A percentile compares a stretch with the other conserved stretches of the same genome.
Conservation (phyloP, 2,329 filamentous ascomycete species). For the Periconia sp. region DNA sequence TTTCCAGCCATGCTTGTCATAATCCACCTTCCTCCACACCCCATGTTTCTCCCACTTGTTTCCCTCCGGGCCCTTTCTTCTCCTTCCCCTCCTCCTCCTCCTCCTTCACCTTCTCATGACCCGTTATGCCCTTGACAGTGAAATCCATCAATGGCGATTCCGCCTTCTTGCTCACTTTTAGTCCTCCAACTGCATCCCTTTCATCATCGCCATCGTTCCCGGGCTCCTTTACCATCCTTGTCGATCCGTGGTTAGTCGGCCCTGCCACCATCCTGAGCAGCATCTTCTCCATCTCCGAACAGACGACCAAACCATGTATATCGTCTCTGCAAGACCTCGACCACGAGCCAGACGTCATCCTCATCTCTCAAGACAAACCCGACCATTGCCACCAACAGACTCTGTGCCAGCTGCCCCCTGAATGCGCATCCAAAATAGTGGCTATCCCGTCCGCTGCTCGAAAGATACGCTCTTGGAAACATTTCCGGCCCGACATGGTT, state of each 20-base stretch:
- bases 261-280: constrained; percentile 62
- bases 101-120: neutral
- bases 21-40: neutral
- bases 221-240: constrained; percentile 64
- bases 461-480: constrained; percentile 66
- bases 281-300: constrained; percentile 62
- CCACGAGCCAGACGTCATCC: constrained; percentile 56
- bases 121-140: constrained; percentile 63
- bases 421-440: constrained; percentile 63
- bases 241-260: constrained; percentile 72
- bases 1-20: neutral
- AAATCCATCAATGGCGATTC: constrained; percentile 67
- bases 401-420: constrained; percentile 62
- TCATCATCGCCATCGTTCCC: constrained; percentile 43
- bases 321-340: constrained; percentile 57
- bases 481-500: constrained; percentile 60
- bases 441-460: constrained; percentile 67
- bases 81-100: neutral
- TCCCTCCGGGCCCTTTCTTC: neutral
- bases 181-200: constrained; percentile 52
- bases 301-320: constrained; percentile 59
- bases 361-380: constrained; percentile 63
- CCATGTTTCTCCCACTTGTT: neutral
- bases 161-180: constrained; percentile 66
- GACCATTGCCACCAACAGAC: constrained; percentile 74